phyloP scores from a whole-genome alignment of 805 yeast genomes.

The Allodekkera sacchari region DNA sequence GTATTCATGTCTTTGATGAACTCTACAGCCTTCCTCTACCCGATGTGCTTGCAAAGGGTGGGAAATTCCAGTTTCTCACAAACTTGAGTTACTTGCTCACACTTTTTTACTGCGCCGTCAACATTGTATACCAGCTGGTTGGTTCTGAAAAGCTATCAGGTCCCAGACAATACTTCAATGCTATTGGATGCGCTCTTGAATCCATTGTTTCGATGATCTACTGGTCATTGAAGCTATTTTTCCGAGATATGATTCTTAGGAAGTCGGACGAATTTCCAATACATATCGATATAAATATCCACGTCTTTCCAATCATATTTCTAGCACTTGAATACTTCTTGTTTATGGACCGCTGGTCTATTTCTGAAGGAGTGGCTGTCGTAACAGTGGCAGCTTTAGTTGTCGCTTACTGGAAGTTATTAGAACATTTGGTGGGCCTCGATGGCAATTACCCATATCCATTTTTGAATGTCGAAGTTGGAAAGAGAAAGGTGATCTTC shows the following conservation, averaged over 20 bases:
- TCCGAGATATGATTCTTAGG: conserved; percentile 38
- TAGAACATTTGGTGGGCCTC: conserved; percentile 42
- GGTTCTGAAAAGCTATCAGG: conserved; percentile 4
- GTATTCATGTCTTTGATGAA: conserved; percentile 6
- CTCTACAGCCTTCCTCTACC: conserved; percentile 34
- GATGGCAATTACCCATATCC: conserved; percentile 51
- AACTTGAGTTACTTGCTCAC: conserved; percentile 50
- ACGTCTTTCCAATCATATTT: conserved; percentile 48
- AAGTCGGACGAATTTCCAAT: conserved; percentile 34
- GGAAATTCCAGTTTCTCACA: conserved; percentile 67
- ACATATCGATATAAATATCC: conserved; percentile 47
- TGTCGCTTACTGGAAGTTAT: conserved; percentile 42
- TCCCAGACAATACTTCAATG: conserved; percentile 36
- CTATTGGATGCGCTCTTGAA: conserved; percentile 51
- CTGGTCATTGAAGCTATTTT: conserved; percentile 59
- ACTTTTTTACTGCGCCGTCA: conserved; percentile 32
- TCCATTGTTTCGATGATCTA: conserved; percentile 54
- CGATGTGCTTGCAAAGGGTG: conserved; percentile 41
- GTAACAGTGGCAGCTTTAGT: conserved; percentile 31
- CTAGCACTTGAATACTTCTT: conserved; percentile 46
- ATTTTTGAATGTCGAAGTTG: conserved; percentile 47
- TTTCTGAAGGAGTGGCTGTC: conserved; percentile 30
- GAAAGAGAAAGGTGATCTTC: conserved; percentile 40
- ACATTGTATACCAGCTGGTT: conserved; percentile 31
- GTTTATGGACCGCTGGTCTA: conserved; percentile 38